Percentiles rank a stretch among this genome's conserved stretches.
phyloP scores from a whole-genome alignment of 208 protist genomes.

The Blastocrithidia nonstop region DNA sequence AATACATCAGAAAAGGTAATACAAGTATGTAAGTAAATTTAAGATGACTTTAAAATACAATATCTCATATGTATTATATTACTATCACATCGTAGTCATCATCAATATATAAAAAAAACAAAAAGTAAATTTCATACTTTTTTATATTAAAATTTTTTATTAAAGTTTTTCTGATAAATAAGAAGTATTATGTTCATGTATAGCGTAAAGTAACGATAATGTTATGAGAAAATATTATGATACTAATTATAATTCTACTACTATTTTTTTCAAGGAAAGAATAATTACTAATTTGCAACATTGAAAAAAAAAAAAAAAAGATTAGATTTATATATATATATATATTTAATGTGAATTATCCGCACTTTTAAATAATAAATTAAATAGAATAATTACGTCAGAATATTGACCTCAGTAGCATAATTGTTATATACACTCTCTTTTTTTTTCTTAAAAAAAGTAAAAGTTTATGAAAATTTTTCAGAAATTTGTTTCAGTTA shows the following conservation, averaged over 20 bases:
- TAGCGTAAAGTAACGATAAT: too few relatives aligned
- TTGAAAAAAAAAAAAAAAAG: too few relatives aligned
- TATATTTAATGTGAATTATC: too few relatives aligned
- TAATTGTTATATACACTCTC: not conserved
- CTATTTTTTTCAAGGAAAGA: too few relatives aligned
- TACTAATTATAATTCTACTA: too few relatives aligned
- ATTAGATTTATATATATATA: too few relatives aligned
- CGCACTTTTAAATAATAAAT: not conserved
- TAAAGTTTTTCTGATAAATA: not conserved
- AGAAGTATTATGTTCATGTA: too few relatives aligned
- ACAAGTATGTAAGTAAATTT: not conserved
- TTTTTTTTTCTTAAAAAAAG: not conserved
- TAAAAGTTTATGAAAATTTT: not conserved
- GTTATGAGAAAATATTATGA: too few relatives aligned
- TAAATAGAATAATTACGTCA: not conserved
- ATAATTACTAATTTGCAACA: too few relatives aligned
- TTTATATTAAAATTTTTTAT: slow-evolving; percentile 2
- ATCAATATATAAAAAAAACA: slow-evolving; percentile 1
- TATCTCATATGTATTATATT: not conserved
- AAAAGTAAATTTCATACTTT: not conserved
- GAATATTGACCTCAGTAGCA: not conserved
- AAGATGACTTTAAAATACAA: not conserved
- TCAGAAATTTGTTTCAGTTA: not conserved
- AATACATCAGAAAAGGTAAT: not conserved
- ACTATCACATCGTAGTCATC: not conserved